Conservation (phyloP, 257 asterid species). For the Forsythia viridissima region DNA sequence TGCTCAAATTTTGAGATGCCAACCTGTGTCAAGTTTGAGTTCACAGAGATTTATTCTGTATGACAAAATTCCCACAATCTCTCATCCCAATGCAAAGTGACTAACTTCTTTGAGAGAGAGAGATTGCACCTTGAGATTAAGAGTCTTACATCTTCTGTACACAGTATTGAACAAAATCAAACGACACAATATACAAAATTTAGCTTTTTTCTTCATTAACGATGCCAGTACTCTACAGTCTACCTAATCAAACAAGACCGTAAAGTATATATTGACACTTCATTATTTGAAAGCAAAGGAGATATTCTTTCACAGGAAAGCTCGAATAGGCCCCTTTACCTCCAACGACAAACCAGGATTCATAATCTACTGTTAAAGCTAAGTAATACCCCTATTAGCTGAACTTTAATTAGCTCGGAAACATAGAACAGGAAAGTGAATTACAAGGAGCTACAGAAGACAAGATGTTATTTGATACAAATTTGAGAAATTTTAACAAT, state of each 20-base stretch:
- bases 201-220: too few species aligned
- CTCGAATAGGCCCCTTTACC: neutral
- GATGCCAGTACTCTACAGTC: neutral
- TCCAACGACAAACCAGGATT: neutral
- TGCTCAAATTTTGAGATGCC: neutral
- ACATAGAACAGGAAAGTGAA: conserved; percentile 2
- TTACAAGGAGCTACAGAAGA: conserved; percentile 8
- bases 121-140: neutral
- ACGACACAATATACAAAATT: too few species aligned
- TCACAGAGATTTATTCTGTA: too few species aligned
- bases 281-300: too few species aligned
- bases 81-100: neutral
- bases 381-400: neutral
- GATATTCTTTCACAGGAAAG: neutral
- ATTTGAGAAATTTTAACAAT: neutral
- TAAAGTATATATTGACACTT: too few species aligned
- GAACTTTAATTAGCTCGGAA: neutral
- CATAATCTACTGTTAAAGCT: neutral
- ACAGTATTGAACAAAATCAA: too few species aligned
- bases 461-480: conserved; percentile 8
- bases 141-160: neutral
- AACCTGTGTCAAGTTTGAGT: neutral
- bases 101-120: neutral
- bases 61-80: neutral
- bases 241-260: neutral